phyloP scores from a whole-genome alignment of 768 basidiomycete species.

The Trametes villosa region DNA sequence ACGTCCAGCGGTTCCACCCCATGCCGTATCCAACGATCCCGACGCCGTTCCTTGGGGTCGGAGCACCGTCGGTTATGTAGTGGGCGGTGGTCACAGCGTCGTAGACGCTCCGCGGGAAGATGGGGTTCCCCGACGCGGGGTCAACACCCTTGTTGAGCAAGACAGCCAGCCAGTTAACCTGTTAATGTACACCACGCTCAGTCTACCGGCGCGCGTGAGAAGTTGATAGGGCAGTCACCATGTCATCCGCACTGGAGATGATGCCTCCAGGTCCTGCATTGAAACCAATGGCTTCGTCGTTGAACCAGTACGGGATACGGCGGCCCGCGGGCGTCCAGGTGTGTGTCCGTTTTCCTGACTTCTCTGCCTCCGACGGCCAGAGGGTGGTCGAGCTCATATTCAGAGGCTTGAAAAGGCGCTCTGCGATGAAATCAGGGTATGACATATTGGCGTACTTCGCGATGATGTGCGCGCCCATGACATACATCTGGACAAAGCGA shows the following conservation, averaged over 20 bases:
- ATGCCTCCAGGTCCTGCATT: slow-evolving; percentile 48
- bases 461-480: slow-evolving; percentile 41
- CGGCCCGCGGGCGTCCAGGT: slow-evolving; percentile 40
- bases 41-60: slow-evolving; percentile 9
- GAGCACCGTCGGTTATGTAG: slow-evolving; percentile 25
- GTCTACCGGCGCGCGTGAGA: too few species aligned
- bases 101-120: slow-evolving; percentile 42
- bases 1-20: slow-evolving; percentile 46
- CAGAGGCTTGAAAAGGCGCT: slow-evolving; percentile 46
- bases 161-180: slow-evolving; percentile 46
- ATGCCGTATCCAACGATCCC: slow-evolving; percentile 46
- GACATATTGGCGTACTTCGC: slow-evolving; percentile 36
- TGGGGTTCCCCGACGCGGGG: slow-evolving; percentile 33
- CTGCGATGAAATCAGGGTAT: slow-evolving; percentile 46
- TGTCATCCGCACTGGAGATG: slow-evolving; percentile 46
- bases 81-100: slow-evolving; percentile 39
- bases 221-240: too few species aligned
- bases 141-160: slow-evolving; percentile 44
- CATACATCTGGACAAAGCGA: slow-evolving; percentile 42
- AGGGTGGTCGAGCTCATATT: slow-evolving; percentile 48
- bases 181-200: too few species aligned
- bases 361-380: slow-evolving; percentile 38
- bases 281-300: slow-evolving; percentile 32
- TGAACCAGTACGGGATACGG: slow-evolving; percentile 41
- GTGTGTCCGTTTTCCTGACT: slow-evolving; percentile 39